Evolutionary conservation across 768 basidiomycete genomes (phyloP), one percentile per base, ranked within the genome.

Genomic region (Tylopilus cervinicoccineus): DNA sequence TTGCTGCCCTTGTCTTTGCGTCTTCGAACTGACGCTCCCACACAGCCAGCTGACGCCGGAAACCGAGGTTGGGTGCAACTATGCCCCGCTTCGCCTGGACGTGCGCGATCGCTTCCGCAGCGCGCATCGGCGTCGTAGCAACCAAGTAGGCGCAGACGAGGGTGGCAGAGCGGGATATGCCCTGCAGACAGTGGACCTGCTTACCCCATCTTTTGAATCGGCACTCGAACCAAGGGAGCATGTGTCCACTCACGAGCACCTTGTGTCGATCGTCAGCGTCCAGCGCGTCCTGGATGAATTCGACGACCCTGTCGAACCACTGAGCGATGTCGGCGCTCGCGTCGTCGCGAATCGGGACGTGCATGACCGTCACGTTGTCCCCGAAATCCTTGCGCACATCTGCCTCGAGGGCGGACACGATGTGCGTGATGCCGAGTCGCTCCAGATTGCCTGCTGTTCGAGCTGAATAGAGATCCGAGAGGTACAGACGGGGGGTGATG

Each of bases 131-230:
- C 23, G 70, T 75, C 16, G 72, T 67, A 7, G 74, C 74, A 17
- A 83, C 66, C 36, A 85, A 70, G 66, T 88, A 90, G 45, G 86
- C 88, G 52, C 83, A 82, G 4, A 89, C 80, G 23, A 88, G 76
- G 5, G 85, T 88, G 1, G 88, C 77, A 36, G 84, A 86, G 20
- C 88, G 76, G 56, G 84, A 86, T 49, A 88, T 76, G 34, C 88
- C 88, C 65, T 82, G 80, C 33, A 81, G 65, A 62, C 88, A 90
- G 63, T 91, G 88, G 12, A 90, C 84, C 86, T 88, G 26, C 45
- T 5, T 34, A 28, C 16, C n/a, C 9, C 39, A 32, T 40, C 34
- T 26, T n/a, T 48, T 38, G 28, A 37, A 45, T 38, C 43, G 31
- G 19, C 32, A n/a, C 19, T 40, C 17, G 16, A 41, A 11, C n/a